Evolutionary conservation across 257 asterid genomes (phyloP), one percentile per base, ranked within the genome.

Genomic region (Striga asiatica): DNA sequence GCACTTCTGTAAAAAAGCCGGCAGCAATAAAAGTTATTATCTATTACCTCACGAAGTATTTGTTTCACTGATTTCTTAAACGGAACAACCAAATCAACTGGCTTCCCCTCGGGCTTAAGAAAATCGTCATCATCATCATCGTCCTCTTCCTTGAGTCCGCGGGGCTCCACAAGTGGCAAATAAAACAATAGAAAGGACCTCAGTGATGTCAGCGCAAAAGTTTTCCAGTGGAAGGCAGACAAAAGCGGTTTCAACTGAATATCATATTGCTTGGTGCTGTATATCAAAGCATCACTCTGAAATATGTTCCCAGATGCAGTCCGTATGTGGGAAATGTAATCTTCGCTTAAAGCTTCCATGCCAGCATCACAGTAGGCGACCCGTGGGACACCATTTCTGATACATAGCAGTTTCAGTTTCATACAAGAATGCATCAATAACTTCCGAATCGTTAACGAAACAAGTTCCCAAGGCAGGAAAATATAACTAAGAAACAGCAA

Each of bases 91-190:
- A 88, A 74, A 76, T 84, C 91, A 28, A 76, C 65, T 9, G 1
- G 86, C 8, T 53, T 66, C 61, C 58, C 82, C 50, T 67, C 86
- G 49, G 50, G 54, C 32, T 89, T 96, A 50, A 58, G 68, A 52
- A 81, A 76, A 70, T 79, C 81, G 65, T 77, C 84, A 0, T 82
- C 97, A 50, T 91, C 95, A 1, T 83, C 94, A 4, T 81, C 92
- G 50, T 87, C 93, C 60, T 81, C 92, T 49, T 87, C 93, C 60
- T 54, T 21, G 35, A 29, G 76, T 16, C 80, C 14, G 29, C 50
- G 79, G 45, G 89, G 89, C 87, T 87, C 96, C 85, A 91, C 10
- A 57, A 87, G 89, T 52, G 98, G 97, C 75, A 91, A 71, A 68
- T 82, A 91, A 77, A 82, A 87, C 45, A 77, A 43, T 48, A 82